phyloP scores from a whole-genome alignment of 495 filamentous ascomycete species.

The Geoglossum glabrum region DNA sequence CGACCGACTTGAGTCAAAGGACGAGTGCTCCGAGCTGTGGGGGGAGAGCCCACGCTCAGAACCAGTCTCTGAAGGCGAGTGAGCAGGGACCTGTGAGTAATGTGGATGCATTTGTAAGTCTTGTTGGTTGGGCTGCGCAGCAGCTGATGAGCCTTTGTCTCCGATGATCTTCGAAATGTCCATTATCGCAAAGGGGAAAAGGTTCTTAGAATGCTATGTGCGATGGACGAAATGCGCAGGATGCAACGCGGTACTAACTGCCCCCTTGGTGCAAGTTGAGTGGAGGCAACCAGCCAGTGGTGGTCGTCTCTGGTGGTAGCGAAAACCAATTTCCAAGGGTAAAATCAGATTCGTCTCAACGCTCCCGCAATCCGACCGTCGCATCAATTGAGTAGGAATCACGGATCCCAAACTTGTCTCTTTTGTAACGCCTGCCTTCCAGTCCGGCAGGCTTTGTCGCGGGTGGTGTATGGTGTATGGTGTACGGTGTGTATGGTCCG shows the following conservation, averaged over 20 bases:
- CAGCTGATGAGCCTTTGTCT: conserved; percentile 37
- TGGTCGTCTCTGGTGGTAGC: background rate
- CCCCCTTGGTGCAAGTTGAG: background rate
- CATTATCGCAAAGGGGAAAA: conserved; percentile 24
- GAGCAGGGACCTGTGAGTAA: conserved; percentile 25
- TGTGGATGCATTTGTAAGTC: conserved; percentile 35
- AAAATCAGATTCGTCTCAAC: background rate
- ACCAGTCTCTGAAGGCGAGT: conserved; percentile 30
- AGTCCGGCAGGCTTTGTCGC: background rate
- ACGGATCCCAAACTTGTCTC: background rate
- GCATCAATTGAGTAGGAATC: background rate
- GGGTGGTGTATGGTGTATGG: no score
- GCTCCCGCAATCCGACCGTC: background rate
- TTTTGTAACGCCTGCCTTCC: background rate
- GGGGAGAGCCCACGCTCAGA: conserved; percentile 51
- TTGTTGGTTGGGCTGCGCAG: conserved; percentile 16
- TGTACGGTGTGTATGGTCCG: background rate
- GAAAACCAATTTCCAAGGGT: background rate
- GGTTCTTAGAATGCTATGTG: background rate
- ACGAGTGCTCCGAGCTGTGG: conserved; percentile 45
- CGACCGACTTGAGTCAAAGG: conserved; percentile 28
- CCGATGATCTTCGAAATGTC: conserved; percentile 53
- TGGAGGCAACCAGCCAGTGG: background rate
- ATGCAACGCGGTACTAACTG: background rate
- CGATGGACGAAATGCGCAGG: background rate